Base-by-base conservation (phyloP, 371 early-diverging fungal genomes). In the Lichtheimia ramosa region DNA sequence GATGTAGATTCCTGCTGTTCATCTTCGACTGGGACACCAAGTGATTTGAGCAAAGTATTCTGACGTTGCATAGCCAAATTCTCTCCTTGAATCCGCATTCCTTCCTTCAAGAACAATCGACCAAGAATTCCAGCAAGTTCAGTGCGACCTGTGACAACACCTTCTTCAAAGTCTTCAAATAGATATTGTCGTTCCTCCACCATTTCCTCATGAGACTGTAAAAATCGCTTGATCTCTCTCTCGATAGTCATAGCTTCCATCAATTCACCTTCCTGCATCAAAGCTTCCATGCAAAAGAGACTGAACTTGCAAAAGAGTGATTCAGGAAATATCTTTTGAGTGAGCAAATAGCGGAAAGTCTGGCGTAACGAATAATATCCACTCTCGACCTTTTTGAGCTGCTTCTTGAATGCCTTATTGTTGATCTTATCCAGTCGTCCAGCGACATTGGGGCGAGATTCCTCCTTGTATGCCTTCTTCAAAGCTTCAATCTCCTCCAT, bases 251-350 rank as follows among this genome's bases (percentile, higher is more conserved):
- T 34, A 0, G 84, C 84, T 53, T 88, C 88, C 52, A 82, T 59
- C 14, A 83, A 74, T 64, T 88, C 87, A 7, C 86, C 89, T 63
- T 89, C 89, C 21, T 81, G 82, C 79, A 88, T 84, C 59, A 89
- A 63, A 23, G 84, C 77, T 28, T 84, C 86, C 23, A 87, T 61
- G 23, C 85, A 85, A 48, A 82, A 81, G 2, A 83, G 67, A 20
- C 63, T 63, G 48, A 72, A 61, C 53, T 66, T 63, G 58, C 67
- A 66, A 60, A 71, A 71, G 8, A 66, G 62, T 1, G 64, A 54
- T 23, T 71, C 71, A 1, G 71, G 71, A 25, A 71, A 71, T 55
- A 71, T 64, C 41, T 63, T 70, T 49, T 59, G 56, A 16, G 65
- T 64, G 23, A 69, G 58, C 43, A 66, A 64, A 42, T 60, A 58